A percentile compares a stretch with the other conserved stretches of the same genome.
These are phyloP conservation scores for Bipolaris zeicola DNA, from an alignment of 2,329 filamentous ascomycete genomes.

Conservation along the genomic window DNA sequence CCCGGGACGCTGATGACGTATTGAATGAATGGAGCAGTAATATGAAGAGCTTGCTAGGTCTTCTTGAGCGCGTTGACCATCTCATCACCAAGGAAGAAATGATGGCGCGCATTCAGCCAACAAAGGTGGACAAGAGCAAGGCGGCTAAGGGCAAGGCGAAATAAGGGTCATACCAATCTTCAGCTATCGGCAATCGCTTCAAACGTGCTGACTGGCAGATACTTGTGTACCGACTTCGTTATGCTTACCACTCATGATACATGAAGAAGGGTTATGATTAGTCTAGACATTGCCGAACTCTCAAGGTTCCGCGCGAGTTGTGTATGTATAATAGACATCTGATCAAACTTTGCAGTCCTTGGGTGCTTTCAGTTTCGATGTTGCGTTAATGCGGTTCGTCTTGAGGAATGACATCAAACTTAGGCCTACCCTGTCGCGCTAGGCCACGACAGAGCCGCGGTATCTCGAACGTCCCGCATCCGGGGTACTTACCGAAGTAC, in stretches of 20 bases:
- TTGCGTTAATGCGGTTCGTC: neutral
- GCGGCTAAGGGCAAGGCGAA: slow-evolving; percentile 45
- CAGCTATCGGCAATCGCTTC: slow-evolving; percentile 17
- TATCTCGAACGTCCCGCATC: slow-evolving; percentile 5
- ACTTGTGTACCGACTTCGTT: neutral
- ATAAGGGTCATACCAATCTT: slow-evolving; percentile 13
- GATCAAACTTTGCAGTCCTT: neutral
- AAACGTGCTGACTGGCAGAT: neutral
- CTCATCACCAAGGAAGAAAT: slow-evolving; percentile 99
- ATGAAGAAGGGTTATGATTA: slow-evolving; percentile 29
- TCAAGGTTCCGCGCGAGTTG: slow-evolving; percentile 38
- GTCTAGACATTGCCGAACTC: slow-evolving; percentile 40
- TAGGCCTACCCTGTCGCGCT: neutral
- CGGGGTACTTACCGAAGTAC: neutral
- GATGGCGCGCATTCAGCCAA: slow-evolving; percentile 95
- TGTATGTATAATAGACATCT: slow-evolving; percentile 46
- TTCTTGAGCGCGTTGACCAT: slow-evolving; percentile 92
- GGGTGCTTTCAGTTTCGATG: neutral
- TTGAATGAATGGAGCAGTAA: slow-evolving; percentile 98
- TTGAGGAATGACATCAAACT: neutral
- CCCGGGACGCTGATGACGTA: slow-evolving; percentile 91
- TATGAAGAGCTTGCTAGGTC: slow-evolving; percentile 88
- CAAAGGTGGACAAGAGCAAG: slow-evolving; percentile 51
- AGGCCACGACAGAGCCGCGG: slow-evolving; percentile 11
- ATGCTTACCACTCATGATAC: slow-evolving; percentile 8